Conservation (phyloP, 2,329 filamentous ascomycete species). For the Epichloe hybrida region DNA sequence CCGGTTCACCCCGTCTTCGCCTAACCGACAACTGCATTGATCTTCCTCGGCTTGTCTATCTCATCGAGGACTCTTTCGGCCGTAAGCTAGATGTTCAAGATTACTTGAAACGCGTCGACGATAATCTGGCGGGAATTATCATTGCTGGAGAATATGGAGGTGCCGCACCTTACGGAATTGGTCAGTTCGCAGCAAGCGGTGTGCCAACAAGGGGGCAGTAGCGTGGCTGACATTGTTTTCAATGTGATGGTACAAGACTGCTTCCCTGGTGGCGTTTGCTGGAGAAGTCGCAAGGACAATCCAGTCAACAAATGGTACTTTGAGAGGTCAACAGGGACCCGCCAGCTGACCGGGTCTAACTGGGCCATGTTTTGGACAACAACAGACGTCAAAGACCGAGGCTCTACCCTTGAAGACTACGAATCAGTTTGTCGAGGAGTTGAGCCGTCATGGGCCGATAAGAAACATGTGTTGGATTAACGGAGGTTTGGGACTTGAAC, state of each 20-base stretch:
- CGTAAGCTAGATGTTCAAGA: slow-evolving; percentile 70
- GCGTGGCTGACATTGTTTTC: slow-evolving; percentile 92
- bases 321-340: slow-evolving; percentile 71
- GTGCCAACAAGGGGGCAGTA: slow-evolving; percentile 78
- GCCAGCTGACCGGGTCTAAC: slow-evolving; percentile 66
- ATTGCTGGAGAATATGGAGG: slow-evolving; percentile 92
- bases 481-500: background rate
- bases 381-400: slow-evolving; percentile 42
- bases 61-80: slow-evolving; percentile 90
- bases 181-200: too few species aligned
- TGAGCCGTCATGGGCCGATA: slow-evolving; percentile 40
- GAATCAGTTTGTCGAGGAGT: slow-evolving; percentile 59
- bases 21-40: slow-evolving; percentile 74
- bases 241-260: slow-evolving; percentile 87
- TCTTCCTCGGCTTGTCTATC: slow-evolving; percentile 63
- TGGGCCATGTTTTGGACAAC: slow-evolving; percentile 99
- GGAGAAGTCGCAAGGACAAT: slow-evolving; percentile 80
- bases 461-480: slow-evolving; percentile 44
- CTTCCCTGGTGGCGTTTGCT: slow-evolving; percentile 80
- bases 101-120: slow-evolving; percentile 69
- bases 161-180: too few species aligned
- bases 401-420: slow-evolving; percentile 50
- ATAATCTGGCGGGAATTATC: slow-evolving; percentile 78
- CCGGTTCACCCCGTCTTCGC: slow-evolving; percentile 46
- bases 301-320: slow-evolving; percentile 99